phyloP scores from a whole-genome alignment of 371 early-diverging fungal genomes.

The Chytridium lagenaria region DNA sequence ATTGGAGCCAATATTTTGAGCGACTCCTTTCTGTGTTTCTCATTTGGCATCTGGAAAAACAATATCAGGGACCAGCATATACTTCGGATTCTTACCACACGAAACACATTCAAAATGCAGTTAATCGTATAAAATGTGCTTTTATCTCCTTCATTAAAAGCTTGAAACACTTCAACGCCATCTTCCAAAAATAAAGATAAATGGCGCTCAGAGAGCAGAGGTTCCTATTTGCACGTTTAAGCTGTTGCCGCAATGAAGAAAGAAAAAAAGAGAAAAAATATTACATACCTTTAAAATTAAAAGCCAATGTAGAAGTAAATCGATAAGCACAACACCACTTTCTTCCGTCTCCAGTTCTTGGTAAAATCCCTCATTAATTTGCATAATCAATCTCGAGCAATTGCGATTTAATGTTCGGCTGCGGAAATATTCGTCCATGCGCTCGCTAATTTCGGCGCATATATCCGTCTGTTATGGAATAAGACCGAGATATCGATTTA shows the following conservation, averaged over 20 bases:
- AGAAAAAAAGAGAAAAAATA: neutral
- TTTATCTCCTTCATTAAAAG: conserved; percentile 25
- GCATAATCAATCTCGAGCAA: neutral
- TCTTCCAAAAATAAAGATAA: neutral
- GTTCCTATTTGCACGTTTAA: conserved; percentile 13
- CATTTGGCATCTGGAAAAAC: no score
- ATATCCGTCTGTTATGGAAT: no score
- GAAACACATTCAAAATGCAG: conserved; percentile 33
- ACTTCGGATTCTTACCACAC: no score
- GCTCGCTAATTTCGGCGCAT: no score
- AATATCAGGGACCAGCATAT: no score
- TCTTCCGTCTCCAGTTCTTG: conserved; percentile 17
- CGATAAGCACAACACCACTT: conserved; percentile 21
- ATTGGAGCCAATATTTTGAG: no score
- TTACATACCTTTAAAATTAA: conserved; percentile 31
- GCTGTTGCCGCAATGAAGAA: neutral
- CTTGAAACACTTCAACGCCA: neutral
- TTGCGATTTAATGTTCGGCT: neutral
- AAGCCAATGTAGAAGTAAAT: conserved; percentile 37
- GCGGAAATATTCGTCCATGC: neutral
- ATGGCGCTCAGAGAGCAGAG: conserved; percentile 26
- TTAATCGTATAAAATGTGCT: conserved; percentile 35
- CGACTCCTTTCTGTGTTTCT: no score
- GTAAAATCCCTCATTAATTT: conserved; percentile 38
- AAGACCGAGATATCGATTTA: no score